Evolutionary conservation across 2,329 filamentous ascomycete genomes (phyloP), one percentile per base, ranked within the genome.

Genomic region (Mycosphaerella arachidis): DNA sequence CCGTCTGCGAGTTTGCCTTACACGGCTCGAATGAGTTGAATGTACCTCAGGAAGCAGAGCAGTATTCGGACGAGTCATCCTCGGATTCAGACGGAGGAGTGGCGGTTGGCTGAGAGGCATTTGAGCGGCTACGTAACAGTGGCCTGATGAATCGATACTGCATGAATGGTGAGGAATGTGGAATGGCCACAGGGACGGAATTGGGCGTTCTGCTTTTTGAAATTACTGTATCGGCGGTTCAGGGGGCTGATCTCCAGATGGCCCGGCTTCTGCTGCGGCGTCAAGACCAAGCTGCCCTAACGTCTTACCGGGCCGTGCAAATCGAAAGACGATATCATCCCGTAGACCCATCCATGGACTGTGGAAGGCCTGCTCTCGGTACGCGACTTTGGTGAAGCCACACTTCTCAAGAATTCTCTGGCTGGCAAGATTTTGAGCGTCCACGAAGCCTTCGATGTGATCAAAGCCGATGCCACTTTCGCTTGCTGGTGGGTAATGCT

Each of bases 381-480:
- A 40, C 9, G 20, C 43, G 18, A 48, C 43, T 30, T 48, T 37
- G 1, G 53, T 58, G 63, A 88, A 85, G 0, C 85, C 85, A 13
- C 69, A 72, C 68, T 87, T 88, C 52, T 70, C 66, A 57, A 89
- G 64, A 7, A 90, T 82, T 3, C 77, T 77, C 59, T 80, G 79
- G 65, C 86, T 89, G 3, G 75, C 76, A 7, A 60, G 57, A 66
- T 89, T 87, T 12, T 71, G 68, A 0, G 70, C 70, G 40, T 82
- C 77, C 9, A 82, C 81, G 6, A 82, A 70, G 1, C 82, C 77
- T 62, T 77, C 74, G 20, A 77, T 66, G 56, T 74, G 72, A 59
- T 75, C 74, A 56, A 69, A 74, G 12, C 71, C 71, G 1, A 48
- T 59, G 3, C 61, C 63, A 24, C 56, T 57, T 31, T 57, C 63